Base-by-base conservation (phyloP, 176 grass and related monocot genomes). In the Phoenix dactylifera region DNA sequence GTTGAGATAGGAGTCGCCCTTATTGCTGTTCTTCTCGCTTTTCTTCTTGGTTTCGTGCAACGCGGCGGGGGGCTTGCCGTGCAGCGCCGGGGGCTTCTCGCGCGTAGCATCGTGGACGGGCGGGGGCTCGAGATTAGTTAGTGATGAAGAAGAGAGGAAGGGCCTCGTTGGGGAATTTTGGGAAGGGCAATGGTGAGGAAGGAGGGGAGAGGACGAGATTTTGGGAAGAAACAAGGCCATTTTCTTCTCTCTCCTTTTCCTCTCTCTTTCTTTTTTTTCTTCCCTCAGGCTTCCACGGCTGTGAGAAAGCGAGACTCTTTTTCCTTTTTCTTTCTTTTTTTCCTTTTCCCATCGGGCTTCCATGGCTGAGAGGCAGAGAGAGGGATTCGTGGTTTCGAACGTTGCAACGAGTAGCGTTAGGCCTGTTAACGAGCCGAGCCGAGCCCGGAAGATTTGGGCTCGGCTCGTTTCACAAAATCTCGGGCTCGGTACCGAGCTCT, bases 181-280 rank as follows among this genome's bases (percentile, higher is more conserved):
- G 54, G 86, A 54, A 59, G 58, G 54, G 23, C 74, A 87, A 61
- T 44, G 81, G 4, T 80, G 75, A 10, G 74, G 60, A 23, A 75
- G 75, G 58, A 81, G 59, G 50, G 84, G 65, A 7, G 84, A 75
- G 25, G 87, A 70, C 65, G 81, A 83, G 76, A 92, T 61, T 75
- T 98, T 98, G 24, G 93, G 93, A 55, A 92, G 81, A 66, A 92
- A 81, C 70, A 87, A 98, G 68, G 80, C 76, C 92, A 92, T 92
- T 76, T 66, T 9, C 30, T 15, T 12, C 9, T 32, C 60, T 30
- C n/a, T 26, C 49, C 49, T 54, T 51, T 26, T 55, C 17, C 23
- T 74, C 58, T 59, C 19, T 48, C 39, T 72, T 63, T 48, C 20
- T 15, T 56, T 64, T 49, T 64, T 17, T 55, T 51, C 57, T 67